These are phyloP conservation scores for Hordeum vulgare DNA, from an alignment of 176 grass and related monocot genomes.

Conservation along the genomic window MorexV3_pseudomolecules_assembly NC_058518.1:304610809-304611308, in stretches of 20 bases:
- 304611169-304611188: slow-evolving; percentile 36
- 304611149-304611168: slow-evolving; percentile 41
- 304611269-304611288: slow-evolving; percentile 30
- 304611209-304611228: slow-evolving; percentile 47
- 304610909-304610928: slow-evolving; percentile 94
- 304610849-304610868: slow-evolving; percentile 75
- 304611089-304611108: neutral
- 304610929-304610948: slow-evolving; percentile 41
- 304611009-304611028: slow-evolving; percentile 25
- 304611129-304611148: neutral
- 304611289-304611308: slow-evolving; percentile 45
- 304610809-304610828: slow-evolving; percentile 11
- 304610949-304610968: slow-evolving; percentile 37
- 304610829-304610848: slow-evolving; percentile 67
- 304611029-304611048: neutral
- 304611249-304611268: slow-evolving; percentile 23
- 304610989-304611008: slow-evolving; percentile 51
- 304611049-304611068: neutral
- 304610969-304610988: slow-evolving; percentile 72
- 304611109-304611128: neutral
- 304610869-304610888: slow-evolving; percentile 55
- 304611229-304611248: slow-evolving; percentile 41
- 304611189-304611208: slow-evolving; percentile 46
- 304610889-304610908: slow-evolving; percentile 59
- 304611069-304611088: neutral